These are phyloP conservation scores for Penicillium ochrochloron DNA, from an alignment of 495 filamentous ascomycete genomes.

Conservation along the genomic window DNA sequence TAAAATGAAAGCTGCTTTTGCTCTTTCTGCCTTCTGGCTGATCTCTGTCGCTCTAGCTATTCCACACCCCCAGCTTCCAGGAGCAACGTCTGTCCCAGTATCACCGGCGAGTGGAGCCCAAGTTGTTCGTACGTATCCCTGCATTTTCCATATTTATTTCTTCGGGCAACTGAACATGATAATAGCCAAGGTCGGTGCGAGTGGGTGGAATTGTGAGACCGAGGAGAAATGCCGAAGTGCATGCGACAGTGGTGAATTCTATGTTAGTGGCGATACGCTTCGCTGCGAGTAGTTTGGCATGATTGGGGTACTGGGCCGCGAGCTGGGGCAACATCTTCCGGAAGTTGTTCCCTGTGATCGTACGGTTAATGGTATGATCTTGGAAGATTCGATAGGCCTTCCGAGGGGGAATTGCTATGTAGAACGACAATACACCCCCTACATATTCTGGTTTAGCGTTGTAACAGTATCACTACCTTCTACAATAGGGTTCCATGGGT, in stretches of 20 bases:
- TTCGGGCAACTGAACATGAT: no score
- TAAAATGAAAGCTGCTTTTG: not conserved
- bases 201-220: slow-evolving; percentile 5
- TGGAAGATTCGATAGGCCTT: no score
- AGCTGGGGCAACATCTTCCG: no score
- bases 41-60: not conserved
- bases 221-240: not conserved
- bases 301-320: no score
- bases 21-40: not conserved
- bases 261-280: not conserved
- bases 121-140: slow-evolving; percentile 8
- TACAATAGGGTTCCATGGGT: no score
- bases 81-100: slow-evolving; percentile 2
- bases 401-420: no score
- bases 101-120: slow-evolving; percentile 8
- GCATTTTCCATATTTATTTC: not conserved
- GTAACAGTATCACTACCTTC: no score
- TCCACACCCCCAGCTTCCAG: not conserved
- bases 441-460: no score
- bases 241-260: slow-evolving; percentile 4
- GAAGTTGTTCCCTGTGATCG: no score
- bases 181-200: slow-evolving; percentile 5
- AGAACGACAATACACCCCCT: no score
- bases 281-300: not conserved
- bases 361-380: no score